Base-by-base conservation (phyloP, 2,329 filamentous ascomycete genomes). In the Sporothrix schenckii region DNA sequence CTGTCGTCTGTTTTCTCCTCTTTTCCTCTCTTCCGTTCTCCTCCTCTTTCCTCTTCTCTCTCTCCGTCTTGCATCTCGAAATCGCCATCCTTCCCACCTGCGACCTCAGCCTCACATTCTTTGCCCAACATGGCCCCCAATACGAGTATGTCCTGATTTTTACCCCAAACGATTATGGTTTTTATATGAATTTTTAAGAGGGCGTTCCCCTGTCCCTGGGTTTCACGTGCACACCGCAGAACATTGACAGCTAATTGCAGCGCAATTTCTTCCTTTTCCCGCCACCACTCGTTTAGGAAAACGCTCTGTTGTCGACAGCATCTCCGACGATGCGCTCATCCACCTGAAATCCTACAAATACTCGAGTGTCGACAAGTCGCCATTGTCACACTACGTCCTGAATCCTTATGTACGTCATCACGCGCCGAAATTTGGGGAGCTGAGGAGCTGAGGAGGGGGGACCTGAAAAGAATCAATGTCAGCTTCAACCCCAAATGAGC, bases 291-390 rank as follows among this genome's bases (percentile, higher is more conserved):
- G 41, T 70, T 65, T 73, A 86, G 84, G 80, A 76, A 78, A 82
- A 80, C 88, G 54, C 6, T 63, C 89, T 68, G 86, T 83, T 70
- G 87, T 89, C 75, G 89, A 91, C 80, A 91, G 91, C 80, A 84
- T 98, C 75, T 96, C 94, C 39, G 93, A 97, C 77, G 93, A 98
- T 77, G 93, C 93, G 69, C 87, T 99, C 75, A 85, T 91, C 72
- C 94, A 97, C 80, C 89, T 99, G 76, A 95, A 93, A 81, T 90
- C 91, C 72, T 99, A 99, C 89, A 96, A 97, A 79, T 99, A 99
- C 82, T 97, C 93, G 76, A 92, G 91, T 77, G 93, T 99, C 80
- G 95, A 99, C 85, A 94, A 97, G 82, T 97, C 94, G 66, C 91
- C 92, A 73, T 88, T 97, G 72, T 98, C 95, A 70, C 88, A 94